Evolutionary conservation across 306 rosid species (phyloP).

Genomic region (Begonia peltatifolia): DNA sequence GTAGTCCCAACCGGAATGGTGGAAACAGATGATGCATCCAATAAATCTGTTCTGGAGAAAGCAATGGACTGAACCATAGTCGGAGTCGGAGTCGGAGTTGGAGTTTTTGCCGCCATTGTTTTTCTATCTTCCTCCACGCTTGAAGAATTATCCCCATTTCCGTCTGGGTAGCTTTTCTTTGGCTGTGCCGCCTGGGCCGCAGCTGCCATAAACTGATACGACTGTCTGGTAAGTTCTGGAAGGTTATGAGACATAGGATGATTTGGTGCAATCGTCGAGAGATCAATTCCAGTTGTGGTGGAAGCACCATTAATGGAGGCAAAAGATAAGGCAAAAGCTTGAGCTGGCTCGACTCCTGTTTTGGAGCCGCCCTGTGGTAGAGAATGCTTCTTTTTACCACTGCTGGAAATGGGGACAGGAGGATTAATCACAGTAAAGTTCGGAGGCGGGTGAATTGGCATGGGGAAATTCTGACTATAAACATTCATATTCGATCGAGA

Average conservation of each 20-base stretch:
- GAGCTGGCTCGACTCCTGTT: conserved; percentile 53
- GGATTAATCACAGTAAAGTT: conserved; percentile 58
- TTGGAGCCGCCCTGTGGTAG: conserved; percentile 47
- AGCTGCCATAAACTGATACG: conserved; percentile 41
- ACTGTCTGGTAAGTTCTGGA: conserved; percentile 24
- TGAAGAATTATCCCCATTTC: conserved; percentile 37
- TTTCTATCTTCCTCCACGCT: conserved; percentile 67
- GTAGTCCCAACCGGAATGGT: conserved; percentile 33
- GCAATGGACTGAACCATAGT: conserved; percentile 67
- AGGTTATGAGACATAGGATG: conserved; percentile 40
- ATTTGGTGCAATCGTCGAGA: conserved; percentile 49
- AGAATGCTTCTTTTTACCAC: conserved; percentile 58
- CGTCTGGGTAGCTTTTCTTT: conserved; percentile 51
- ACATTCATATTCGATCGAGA: conserved; percentile 43
- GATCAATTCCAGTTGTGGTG: conserved; percentile 48
- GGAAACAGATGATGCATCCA: conserved; percentile 40
- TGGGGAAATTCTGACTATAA: conserved; percentile 58
- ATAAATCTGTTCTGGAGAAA: conserved; percentile 56
- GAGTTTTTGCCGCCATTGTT: conserved; percentile 32
- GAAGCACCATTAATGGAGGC: conserved; percentile 54
- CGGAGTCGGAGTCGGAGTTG: conserved; percentile 21
- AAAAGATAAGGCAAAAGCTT: conserved; percentile 68
- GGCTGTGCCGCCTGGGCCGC: conserved; percentile 49
- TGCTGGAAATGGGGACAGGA: conserved; percentile 34
- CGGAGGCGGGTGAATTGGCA: conserved; percentile 50